These are phyloP conservation scores for Colletotrichum simmondsii DNA, from an alignment of 2,329 filamentous ascomycete genomes.

Conservation along the genomic window DNA sequence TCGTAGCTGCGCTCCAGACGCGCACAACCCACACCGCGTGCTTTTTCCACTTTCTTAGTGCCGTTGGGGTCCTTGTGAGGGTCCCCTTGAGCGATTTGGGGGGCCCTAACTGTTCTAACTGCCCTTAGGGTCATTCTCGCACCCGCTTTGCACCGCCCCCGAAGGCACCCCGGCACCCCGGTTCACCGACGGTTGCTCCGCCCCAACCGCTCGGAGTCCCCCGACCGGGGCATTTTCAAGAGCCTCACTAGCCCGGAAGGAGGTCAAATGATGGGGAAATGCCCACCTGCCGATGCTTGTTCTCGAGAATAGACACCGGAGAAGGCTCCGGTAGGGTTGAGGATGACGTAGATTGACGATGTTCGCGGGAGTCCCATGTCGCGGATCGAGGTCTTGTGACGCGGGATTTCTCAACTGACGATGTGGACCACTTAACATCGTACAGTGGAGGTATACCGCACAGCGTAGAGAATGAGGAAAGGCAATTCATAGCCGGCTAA, in stretches of 20 bases:
- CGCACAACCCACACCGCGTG: not conserved
- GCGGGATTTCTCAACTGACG: not conserved
- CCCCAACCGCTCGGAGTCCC: slow-evolving; percentile 19
- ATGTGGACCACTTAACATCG: not conserved
- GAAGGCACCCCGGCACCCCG: slow-evolving; percentile 12
- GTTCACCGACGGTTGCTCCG: slow-evolving; percentile 28
- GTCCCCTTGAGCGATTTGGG: not conserved
- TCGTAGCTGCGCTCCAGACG: slow-evolving; percentile 1
- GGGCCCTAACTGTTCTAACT: too few relatives aligned
- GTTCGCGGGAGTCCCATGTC: not conserved
- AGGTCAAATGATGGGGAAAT: slow-evolving; percentile 8
- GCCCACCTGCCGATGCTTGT: slow-evolving; percentile 28
- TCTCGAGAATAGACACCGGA: slow-evolving; percentile 10
- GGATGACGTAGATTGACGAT: slow-evolving; percentile 11
- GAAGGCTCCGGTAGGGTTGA: not conserved
- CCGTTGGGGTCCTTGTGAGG: not conserved
- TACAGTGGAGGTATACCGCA: not conserved
- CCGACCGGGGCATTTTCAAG: slow-evolving; percentile 14
- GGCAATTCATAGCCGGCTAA: not conserved
- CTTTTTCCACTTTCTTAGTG: slow-evolving; percentile 25
- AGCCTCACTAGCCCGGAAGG: slow-evolving; percentile 25
- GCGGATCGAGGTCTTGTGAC: not conserved
- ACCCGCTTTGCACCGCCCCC: slow-evolving; percentile 9
- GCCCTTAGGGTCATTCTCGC: not conserved
- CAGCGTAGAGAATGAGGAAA: not conserved